Evolutionary conservation across 805 yeast genomes (phyloP).

Genomic region (Wickerhamiella lipophila): DNA sequence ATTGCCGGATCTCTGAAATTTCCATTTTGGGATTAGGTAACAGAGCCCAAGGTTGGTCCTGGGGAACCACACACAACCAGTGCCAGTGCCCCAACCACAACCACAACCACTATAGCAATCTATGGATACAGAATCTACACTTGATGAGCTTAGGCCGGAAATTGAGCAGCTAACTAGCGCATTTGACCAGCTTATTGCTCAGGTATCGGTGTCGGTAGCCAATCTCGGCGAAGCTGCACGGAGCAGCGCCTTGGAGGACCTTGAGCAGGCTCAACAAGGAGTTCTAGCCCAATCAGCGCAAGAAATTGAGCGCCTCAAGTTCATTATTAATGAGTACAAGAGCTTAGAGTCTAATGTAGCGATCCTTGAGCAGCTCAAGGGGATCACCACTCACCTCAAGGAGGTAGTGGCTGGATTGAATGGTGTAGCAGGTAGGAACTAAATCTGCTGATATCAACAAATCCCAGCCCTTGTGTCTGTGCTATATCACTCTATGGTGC

Average conservation of each 20-base stretch:
- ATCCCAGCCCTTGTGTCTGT: too few relatives aligned
- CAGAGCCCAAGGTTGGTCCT: too few relatives aligned
- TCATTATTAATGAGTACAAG: neutral
- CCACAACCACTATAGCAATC: neutral
- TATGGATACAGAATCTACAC: neutral
- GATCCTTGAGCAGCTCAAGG: constrained; percentile 5
- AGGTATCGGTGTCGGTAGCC: neutral
- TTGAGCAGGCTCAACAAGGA: constrained; percentile 1
- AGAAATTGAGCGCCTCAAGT: constrained; percentile 2
- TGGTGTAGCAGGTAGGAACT: too few relatives aligned
- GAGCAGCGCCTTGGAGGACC: neutral
- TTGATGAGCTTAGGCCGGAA: constrained; percentile 4
- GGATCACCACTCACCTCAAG: constrained; percentile 1
- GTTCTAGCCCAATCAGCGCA: neutral
- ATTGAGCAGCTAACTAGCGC: constrained; percentile 1
- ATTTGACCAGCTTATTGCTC: neutral
- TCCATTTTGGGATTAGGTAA: constrained; percentile 18
- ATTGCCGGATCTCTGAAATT: constrained; percentile 16
- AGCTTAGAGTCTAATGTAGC: neutral
- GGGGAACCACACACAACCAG: neutral
- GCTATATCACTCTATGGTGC: too few relatives aligned
- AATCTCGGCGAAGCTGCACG: neutral
- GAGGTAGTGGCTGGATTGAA: constrained; percentile 8
- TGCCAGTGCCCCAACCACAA: neutral
- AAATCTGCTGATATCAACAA: too few relatives aligned